These are phyloP conservation scores for Aspergillus intermedius DNA, from an alignment of 2,329 filamentous ascomycete species.

Conservation along the genomic window DNA sequence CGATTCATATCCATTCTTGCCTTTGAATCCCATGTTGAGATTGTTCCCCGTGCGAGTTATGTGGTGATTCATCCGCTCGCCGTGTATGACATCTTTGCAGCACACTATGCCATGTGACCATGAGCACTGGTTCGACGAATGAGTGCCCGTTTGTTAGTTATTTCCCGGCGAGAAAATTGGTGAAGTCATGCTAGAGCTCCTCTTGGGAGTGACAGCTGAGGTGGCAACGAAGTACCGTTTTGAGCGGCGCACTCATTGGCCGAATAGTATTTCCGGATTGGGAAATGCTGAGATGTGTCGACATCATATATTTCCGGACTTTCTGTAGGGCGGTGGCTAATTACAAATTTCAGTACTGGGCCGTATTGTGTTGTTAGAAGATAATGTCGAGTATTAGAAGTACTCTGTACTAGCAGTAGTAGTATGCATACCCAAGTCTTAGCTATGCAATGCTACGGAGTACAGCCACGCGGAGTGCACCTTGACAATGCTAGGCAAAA, in stretches of 20 bases:
- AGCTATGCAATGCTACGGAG: neutral
- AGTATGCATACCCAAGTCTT: neutral
- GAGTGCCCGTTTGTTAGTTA: neutral
- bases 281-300: neutral
- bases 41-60: no score
- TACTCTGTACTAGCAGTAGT: neutral
- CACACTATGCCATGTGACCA: neutral
- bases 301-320: neutral
- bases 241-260: neutral
- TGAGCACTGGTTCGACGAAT: neutral
- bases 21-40: neutral
- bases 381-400: neutral
- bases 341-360: no score
- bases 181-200: neutral
- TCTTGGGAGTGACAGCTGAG: neutral
- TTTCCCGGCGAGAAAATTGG: neutral
- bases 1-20: neutral
- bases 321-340: neutral
- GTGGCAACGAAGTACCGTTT: neutral
- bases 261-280: neutral
- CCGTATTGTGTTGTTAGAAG: no score
- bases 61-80: neutral
- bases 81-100: neutral
- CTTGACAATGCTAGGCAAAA: neutral
- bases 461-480: neutral